Percentiles rank a stretch among this genome's conserved stretches.
Evolutionary conservation across 2,329 filamentous ascomycete genomes (phyloP).

Genomic region (Davidsoniella neocaledoniae): DNA sequence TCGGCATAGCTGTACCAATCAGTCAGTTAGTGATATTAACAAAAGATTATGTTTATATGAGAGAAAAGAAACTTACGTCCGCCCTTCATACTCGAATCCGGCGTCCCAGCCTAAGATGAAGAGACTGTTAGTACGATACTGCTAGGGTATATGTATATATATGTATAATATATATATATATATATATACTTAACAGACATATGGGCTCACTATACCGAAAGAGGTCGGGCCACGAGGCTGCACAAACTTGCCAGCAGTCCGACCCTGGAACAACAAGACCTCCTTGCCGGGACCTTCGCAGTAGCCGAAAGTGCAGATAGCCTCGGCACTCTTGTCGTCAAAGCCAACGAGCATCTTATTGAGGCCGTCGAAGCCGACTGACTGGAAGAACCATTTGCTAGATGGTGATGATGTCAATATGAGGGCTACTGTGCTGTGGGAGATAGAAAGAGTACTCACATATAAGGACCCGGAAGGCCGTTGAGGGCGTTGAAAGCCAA

Average conservation of each 20-base stretch:
- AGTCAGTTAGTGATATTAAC: neutral
- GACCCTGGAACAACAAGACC: constrained; percentile 78
- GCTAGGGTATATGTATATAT: too few species aligned
- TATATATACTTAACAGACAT: neutral
- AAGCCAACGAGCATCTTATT: constrained; percentile 85
- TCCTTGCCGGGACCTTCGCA: constrained; percentile 70
- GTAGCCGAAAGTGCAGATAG: constrained; percentile 92
- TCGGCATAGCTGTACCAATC: constrained; percentile 52
- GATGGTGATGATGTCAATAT: neutral
- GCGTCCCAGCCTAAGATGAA: constrained; percentile 70
- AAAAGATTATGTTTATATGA: neutral
- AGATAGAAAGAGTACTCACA: constrained; percentile 38
- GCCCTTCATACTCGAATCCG: constrained; percentile 82
- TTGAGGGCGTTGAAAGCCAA: constrained; percentile 82
- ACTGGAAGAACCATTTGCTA: constrained; percentile 87
- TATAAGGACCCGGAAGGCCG: constrained; percentile 89
- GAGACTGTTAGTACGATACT: neutral
- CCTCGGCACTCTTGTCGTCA: constrained; percentile 77
- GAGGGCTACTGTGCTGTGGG: neutral
- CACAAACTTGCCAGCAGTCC: constrained; percentile 74
- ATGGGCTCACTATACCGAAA: constrained; percentile 49
- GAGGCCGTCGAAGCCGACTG: constrained; percentile 66
- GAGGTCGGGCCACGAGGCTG: constrained; percentile 59
- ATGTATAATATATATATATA: too few species aligned
- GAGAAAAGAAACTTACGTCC: constrained; percentile 40